Evolutionary conservation across 495 filamentous ascomycete genomes (phyloP).

Genomic region (Penicillium angulare): DNA sequence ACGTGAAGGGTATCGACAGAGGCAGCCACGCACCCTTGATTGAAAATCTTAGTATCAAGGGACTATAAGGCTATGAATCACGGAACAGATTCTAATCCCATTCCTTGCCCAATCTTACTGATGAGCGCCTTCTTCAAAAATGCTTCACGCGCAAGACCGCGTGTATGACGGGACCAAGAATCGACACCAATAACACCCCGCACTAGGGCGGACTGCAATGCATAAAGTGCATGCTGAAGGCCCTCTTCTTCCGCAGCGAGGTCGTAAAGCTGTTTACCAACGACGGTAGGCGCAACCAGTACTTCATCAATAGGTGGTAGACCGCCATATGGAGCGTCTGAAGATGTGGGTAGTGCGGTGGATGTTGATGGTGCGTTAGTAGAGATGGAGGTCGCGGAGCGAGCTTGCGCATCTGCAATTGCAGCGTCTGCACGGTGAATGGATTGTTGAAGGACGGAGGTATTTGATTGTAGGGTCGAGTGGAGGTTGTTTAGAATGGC

Average conservation of each 20-base stretch:
- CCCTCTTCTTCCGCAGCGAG: slow-evolving; percentile 82
- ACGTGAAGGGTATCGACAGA: neutral
- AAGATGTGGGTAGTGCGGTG: slow-evolving; percentile 1
- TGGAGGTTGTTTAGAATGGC: slow-evolving; percentile 66
- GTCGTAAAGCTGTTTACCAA: slow-evolving; percentile 87
- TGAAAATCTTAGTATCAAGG: neutral
- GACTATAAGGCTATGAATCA: neutral
- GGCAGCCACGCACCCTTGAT: neutral
- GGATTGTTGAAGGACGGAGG: slow-evolving; percentile 68
- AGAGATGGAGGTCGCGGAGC: slow-evolving; percentile 38
- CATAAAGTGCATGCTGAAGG: slow-evolving; percentile 79
- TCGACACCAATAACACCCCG: slow-evolving; percentile 74
- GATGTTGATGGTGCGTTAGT: slow-evolving; percentile 22
- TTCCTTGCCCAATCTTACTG: slow-evolving; percentile 81
- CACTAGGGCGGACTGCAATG: slow-evolving; percentile 79
- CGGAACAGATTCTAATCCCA: slow-evolving; percentile 59
- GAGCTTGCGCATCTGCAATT: slow-evolving; percentile 60
- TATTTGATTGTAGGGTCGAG: slow-evolving; percentile 70
- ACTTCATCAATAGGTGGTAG: slow-evolving; percentile 79
- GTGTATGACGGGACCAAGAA: slow-evolving; percentile 79
- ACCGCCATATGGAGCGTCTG: slow-evolving; percentile 29
- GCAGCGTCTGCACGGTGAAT: slow-evolving; percentile 77
- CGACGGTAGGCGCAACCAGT: slow-evolving; percentile 89
- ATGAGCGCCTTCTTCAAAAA: slow-evolving; percentile 87
- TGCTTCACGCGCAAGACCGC: slow-evolving; percentile 81